Percentiles rank a stretch among this genome's conserved stretches.
Conservation (phyloP, 768 basidiomycete genomes). For the Podaxis carcinomalis region DNA sequence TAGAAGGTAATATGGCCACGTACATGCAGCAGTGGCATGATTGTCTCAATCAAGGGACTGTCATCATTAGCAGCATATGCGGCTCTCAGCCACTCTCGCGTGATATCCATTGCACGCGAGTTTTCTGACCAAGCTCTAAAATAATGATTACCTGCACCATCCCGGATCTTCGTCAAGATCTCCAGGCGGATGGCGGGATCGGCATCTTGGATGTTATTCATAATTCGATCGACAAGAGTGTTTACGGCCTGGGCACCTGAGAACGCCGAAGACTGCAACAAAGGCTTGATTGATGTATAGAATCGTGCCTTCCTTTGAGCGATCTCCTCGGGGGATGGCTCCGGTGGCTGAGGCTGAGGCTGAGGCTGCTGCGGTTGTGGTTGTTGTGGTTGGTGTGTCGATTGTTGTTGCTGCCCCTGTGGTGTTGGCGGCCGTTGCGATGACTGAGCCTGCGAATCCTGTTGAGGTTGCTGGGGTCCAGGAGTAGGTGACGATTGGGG, state of each 20-base stretch:
- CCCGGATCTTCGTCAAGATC: slow-evolving; percentile 76
- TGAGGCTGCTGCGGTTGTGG: slow-evolving; percentile 14
- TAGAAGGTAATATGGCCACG: slow-evolving; percentile 28
- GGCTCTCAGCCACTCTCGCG: slow-evolving; percentile 78
- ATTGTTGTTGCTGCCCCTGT: background rate
- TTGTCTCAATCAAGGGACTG: slow-evolving; percentile 62
- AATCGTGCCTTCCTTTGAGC: slow-evolving; percentile 57
- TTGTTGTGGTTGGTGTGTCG: slow-evolving; percentile 6
- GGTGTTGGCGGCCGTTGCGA: slow-evolving; percentile 12
- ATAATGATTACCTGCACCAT: slow-evolving; percentile 82
- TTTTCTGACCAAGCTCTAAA: slow-evolving; percentile 86
- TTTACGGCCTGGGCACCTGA: slow-evolving; percentile 66
- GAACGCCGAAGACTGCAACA: slow-evolving; percentile 56
- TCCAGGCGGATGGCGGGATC: slow-evolving; percentile 65
- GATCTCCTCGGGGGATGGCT: slow-evolving; percentile 30
- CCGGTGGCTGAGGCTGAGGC: slow-evolving; percentile 20
- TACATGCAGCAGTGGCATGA: slow-evolving; percentile 86
- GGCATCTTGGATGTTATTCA: slow-evolving; percentile 58
- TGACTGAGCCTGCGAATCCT: slow-evolving; percentile 12
- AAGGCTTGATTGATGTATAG: slow-evolving; percentile 44
- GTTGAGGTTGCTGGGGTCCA: slow-evolving; percentile 17
- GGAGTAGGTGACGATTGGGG: slow-evolving; percentile 13
- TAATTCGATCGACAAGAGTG: slow-evolving; percentile 54
- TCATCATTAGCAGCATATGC: slow-evolving; percentile 47
- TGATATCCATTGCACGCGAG: slow-evolving; percentile 66